Base-by-base conservation (phyloP, 176 grass and related monocot species). In the Otatea glauca region DNA sequence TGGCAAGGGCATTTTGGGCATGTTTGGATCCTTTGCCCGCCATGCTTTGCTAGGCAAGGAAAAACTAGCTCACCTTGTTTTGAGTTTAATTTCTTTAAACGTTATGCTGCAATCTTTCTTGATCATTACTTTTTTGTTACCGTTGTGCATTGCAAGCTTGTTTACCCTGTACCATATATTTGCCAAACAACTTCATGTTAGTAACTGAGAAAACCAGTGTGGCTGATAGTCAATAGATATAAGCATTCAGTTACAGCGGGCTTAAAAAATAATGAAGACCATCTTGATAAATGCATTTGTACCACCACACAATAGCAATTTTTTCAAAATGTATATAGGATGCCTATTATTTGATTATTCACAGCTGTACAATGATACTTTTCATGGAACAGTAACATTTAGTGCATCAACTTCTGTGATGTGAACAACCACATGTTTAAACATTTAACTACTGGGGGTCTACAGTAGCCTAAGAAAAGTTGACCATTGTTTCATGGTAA, bases 221-320 rank as follows among this genome's bases (percentile, higher is more conserved):
- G 65, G 29, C 34, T 13, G 16, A 34, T 86, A 72, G 20, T 21
- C 43, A 50, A 54, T 54, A 21, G 25, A 49, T 59, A 2, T 56
- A 68, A 5, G 17, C 13, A 3, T 21, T 9, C 60, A 49, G n/a
- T 17, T 49, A 60, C 65, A 71, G 59, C 61, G 50, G n/a, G 41
- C 23, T 83, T 72, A 12, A 37, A 58, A 60, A 25, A 51, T 48
- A 60, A 74, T 42, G 48, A 72, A 73, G 44, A 38, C 47, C 24
- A 82, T 82, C 9, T 7, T 82, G 60, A 16, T 59, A 13, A 77
- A 78, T 58, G 48, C 20, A 65, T 51, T 49, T 86, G 59, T 49
- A 65, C 15, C 3, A 18, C 13, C 34, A 4, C 3, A 34, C 20
- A 9, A 20, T 61, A 54, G 51, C n/a, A 63, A 21, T 84, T 58